phyloP scores from a whole-genome alignment of 2,329 filamentous ascomycete species.

The Dactylonectria estremocensis region DNA sequence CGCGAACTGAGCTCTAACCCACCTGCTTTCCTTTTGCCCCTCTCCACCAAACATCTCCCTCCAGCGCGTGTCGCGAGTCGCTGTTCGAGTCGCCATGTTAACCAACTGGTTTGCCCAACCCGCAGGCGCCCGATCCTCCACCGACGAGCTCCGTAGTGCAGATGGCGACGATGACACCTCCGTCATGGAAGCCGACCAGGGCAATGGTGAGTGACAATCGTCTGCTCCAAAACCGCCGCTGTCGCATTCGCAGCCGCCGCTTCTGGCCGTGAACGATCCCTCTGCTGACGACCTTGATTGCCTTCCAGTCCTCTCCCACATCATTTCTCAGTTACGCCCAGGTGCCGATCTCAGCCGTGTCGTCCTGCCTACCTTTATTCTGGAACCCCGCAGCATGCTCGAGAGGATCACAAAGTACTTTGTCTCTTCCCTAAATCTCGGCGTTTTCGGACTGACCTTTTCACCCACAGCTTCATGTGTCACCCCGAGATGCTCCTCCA shows the following conservation, averaged over 20 bases:
- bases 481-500: conserved; percentile 95
- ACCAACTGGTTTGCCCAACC: conserved; percentile 59
- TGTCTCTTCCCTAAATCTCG: conserved; percentile 8
- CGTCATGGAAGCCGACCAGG: conserved; percentile 91
- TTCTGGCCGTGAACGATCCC: conserved; percentile 6
- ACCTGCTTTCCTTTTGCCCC: conserved; percentile 34
- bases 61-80: conserved; percentile 21
- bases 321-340: conserved; percentile 96
- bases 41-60: conserved; percentile 35
- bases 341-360: conserved; percentile 96
- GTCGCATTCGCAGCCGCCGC: conserved; percentile 28
- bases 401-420: conserved; percentile 96
- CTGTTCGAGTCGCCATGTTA: conserved; percentile 54
- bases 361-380: conserved; percentile 95
- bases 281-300: conserved; percentile 35
- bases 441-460: conserved; percentile 28
- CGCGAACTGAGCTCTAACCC: conserved; percentile 35
- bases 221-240: conserved; percentile 22
- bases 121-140: conserved; percentile 68
- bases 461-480: conserved; percentile 88
- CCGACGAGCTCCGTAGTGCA: conserved; percentile 66
- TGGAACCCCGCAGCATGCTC: conserved; percentile 97
- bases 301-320: conserved; percentile 87
- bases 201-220: conserved; percentile 79
- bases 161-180: conserved; percentile 78